Conservation (phyloP, 164 flowering plant species). For the Vitis cinerea region DNA sequence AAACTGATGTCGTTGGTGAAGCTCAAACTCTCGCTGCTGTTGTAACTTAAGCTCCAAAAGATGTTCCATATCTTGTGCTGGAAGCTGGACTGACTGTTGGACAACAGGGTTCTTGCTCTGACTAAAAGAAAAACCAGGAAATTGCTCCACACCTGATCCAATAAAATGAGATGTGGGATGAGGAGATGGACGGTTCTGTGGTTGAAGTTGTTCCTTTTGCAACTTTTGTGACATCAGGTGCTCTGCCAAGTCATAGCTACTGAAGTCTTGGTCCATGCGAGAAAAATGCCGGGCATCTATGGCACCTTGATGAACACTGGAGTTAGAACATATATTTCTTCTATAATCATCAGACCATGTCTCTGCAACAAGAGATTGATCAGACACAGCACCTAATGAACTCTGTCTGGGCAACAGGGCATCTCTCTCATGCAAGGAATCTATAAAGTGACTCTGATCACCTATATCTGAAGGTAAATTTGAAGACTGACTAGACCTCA, state of each 20-base stretch:
- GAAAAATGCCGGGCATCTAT: conserved; percentile 37
- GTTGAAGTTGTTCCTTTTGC: conserved; percentile 59
- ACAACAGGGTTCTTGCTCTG: conserved; percentile 3
- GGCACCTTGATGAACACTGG: conserved; percentile 38
- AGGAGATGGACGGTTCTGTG: no score
- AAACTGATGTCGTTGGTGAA: no score
- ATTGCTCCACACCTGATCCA: conserved; percentile 3
- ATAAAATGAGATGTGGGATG: no score
- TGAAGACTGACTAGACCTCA: conserved; percentile 40
- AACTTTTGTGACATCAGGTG: conserved; percentile 49
- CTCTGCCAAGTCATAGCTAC: conserved; percentile 44
- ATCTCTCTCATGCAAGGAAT: conserved; percentile 17
- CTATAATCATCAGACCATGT: conserved; percentile 56
- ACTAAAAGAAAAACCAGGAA: conserved; percentile 1
- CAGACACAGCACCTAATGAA: conserved; percentile 33
- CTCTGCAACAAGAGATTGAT: conserved; percentile 40
- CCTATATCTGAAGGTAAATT: conserved; percentile 34
- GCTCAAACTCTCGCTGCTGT: conserved; percentile 4
- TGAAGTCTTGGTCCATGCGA: conserved; percentile 46
- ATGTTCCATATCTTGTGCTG: conserved; percentile 12
- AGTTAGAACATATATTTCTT: conserved; percentile 31
- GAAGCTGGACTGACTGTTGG: neutral
- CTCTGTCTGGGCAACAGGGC: neutral
- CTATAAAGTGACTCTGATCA: no score
- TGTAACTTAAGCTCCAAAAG: conserved; percentile 16